phyloP scores from a whole-genome alignment of 2,329 filamentous ascomycete genomes.

The Penicillium corylophilum region DNA sequence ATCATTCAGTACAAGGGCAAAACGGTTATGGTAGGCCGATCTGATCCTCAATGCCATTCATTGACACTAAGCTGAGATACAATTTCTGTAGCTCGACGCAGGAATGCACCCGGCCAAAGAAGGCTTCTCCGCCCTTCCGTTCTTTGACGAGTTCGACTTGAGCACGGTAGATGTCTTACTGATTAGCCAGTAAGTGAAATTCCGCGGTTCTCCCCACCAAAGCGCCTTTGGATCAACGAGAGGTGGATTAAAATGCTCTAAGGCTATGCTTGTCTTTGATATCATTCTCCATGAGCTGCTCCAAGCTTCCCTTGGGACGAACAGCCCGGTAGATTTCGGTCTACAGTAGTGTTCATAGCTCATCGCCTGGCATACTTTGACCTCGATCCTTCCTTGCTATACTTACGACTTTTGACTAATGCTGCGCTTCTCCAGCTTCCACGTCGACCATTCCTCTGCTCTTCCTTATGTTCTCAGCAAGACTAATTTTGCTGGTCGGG shows the following conservation, averaged over 20 bases:
- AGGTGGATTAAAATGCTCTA: neutral
- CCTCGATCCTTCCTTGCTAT: neutral
- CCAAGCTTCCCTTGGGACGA: slow-evolving; percentile 22
- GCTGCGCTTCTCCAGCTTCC: slow-evolving; percentile 66
- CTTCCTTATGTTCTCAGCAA: slow-evolving; percentile 95
- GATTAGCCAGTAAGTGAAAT: slow-evolving; percentile 90
- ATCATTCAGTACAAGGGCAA: slow-evolving; percentile 99
- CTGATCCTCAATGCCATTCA: neutral
- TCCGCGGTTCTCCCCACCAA: slow-evolving; percentile 14
- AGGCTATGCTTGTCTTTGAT: slow-evolving; percentile 21
- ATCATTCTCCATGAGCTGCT: neutral
- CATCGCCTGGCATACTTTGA: neutral
- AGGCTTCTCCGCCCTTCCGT: slow-evolving; percentile 86
- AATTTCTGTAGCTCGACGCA: slow-evolving; percentile 72
- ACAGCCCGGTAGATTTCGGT: slow-evolving; percentile 34
- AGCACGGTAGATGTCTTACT: slow-evolving; percentile 95
- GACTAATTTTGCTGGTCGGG: slow-evolving; percentile 92
- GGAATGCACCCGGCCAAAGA: slow-evolving; percentile 97
- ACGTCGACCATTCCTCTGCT: slow-evolving; percentile 98
- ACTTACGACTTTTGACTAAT: slow-evolving; percentile 26
- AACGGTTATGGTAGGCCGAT: slow-evolving; percentile 81
- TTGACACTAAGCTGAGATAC: slow-evolving; percentile 8
- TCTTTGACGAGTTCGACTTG: slow-evolving; percentile 97
- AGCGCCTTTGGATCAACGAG: neutral
- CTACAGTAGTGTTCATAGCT: slow-evolving; percentile 18